Percentiles rank a stretch among this genome's conserved stretches.
Conservation (phyloP, 2,329 filamentous ascomycete genomes). For the Penicillium sp. region DNA sequence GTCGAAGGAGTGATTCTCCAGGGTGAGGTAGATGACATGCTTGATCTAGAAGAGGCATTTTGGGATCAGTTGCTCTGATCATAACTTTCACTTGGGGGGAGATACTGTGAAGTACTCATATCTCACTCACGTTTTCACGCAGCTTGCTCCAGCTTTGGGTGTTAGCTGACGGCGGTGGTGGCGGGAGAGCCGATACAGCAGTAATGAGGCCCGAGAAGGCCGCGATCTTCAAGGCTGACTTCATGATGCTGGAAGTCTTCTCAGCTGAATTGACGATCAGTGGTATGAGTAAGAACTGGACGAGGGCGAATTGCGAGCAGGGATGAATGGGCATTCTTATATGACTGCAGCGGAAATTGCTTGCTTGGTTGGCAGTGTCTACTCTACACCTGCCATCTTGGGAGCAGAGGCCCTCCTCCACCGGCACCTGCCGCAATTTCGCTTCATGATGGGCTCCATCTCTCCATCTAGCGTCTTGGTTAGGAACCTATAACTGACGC, state of each 20-base stretch:
- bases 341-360: not conserved
- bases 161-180: not conserved
- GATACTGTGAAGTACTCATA: not conserved
- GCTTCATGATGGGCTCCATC: not conserved
- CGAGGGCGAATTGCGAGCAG: not conserved
- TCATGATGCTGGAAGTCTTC: slow-evolving; percentile 23
- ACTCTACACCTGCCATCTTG: slow-evolving; percentile 1
- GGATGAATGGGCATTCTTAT: slow-evolving; percentile 1
- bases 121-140: slow-evolving; percentile 33
- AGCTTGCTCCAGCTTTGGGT: slow-evolving; percentile 30
- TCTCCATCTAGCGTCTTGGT: not conserved
- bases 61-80: not conserved
- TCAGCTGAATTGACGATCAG: not conserved
- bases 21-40: slow-evolving; percentile 46
- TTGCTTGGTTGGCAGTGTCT: not conserved
- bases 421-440: slow-evolving; percentile 10
- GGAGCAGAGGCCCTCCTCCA: not conserved
- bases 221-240: slow-evolving; percentile 20
- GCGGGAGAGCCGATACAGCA: slow-evolving; percentile 23
- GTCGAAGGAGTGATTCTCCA: slow-evolving; percentile 51
- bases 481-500: slow-evolving; percentile 12
- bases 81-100: not conserved
- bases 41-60: slow-evolving; percentile 34
- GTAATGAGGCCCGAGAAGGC: slow-evolving; percentile 23
- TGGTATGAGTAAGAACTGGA: not conserved